Percentiles rank a stretch among this genome's conserved stretches.
Evolutionary conservation across 78 protist species (phyloP).

Genomic region (slime mould (Dictyostelium discoideum)): DNA sequence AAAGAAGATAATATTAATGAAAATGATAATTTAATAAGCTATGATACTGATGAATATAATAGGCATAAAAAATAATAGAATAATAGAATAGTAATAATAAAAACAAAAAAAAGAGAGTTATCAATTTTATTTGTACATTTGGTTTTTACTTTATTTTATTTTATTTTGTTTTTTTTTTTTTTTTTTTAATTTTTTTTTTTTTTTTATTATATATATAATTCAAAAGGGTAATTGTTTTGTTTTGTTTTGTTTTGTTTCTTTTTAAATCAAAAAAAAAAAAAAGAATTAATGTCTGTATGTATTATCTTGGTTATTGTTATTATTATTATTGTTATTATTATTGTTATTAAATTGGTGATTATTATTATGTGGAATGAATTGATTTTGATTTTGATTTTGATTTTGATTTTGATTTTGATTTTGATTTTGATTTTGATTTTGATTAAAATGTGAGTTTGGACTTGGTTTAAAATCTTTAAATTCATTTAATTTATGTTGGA

Average conservation of each 20-base stretch:
- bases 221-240: neutral
- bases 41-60: neutral
- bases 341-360: neutral
- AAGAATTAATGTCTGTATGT: neutral
- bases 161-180: neutral
- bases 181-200: neutral
- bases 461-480: constrained; percentile 21
- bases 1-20: neutral
- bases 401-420: neutral
- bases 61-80: neutral
- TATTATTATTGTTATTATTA: neutral
- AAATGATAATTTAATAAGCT: neutral
- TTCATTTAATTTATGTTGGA: constrained; percentile 31
- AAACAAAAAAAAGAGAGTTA: neutral
- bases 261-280: no score
- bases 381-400: neutral
- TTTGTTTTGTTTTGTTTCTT: neutral
- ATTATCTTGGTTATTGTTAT: neutral
- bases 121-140: neutral
- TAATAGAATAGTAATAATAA: neutral
- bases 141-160: neutral
- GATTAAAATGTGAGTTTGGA: neutral
- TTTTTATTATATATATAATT: neutral
- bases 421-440: neutral
- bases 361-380: neutral